Conservation (phyloP, 179 eudicot species). For the Pouteria campechiana region DNA sequence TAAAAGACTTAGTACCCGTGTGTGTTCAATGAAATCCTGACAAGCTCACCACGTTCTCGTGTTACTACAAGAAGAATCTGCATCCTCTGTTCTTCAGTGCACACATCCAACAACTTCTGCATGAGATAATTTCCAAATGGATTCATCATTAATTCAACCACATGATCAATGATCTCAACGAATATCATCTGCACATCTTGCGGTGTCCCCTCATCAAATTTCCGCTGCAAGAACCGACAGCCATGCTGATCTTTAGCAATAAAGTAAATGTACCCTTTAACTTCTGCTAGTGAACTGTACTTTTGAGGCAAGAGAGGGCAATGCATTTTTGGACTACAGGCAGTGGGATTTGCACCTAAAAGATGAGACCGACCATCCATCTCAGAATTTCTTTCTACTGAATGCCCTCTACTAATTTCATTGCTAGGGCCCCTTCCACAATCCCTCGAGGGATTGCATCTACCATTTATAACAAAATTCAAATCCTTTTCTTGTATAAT, state of each 20-base stretch:
- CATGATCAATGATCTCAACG: constrained; percentile 16
- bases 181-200: constrained; percentile 21
- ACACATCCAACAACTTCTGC: constrained; percentile 18
- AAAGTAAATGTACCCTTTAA: constrained; percentile 7
- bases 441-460: background rate
- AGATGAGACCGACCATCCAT: background rate
- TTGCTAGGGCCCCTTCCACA: constrained; percentile 5
- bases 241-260: constrained; percentile 22
- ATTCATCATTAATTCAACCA: constrained; percentile 18
- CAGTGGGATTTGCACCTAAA: background rate
- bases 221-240: constrained; percentile 20
- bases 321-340: background rate
- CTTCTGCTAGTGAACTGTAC: constrained; percentile 7
- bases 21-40: constrained; percentile 12
- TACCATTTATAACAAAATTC: constrained; percentile 7
- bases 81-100: constrained; percentile 19
- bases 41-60: constrained; percentile 12
- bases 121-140: constrained; percentile 23
- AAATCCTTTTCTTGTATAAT: constrained; percentile 6
- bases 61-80: constrained; percentile 14
- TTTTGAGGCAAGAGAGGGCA: background rate
- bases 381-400: background rate
- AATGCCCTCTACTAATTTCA: constrained; percentile 1
- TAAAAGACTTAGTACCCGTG: no score
- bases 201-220: constrained; percentile 13